Evolutionary conservation across 192 early-diverging fungal species (phyloP), one percentile per base, ranked within the genome.

Genomic region (Rhizophagus sp.): DNA sequence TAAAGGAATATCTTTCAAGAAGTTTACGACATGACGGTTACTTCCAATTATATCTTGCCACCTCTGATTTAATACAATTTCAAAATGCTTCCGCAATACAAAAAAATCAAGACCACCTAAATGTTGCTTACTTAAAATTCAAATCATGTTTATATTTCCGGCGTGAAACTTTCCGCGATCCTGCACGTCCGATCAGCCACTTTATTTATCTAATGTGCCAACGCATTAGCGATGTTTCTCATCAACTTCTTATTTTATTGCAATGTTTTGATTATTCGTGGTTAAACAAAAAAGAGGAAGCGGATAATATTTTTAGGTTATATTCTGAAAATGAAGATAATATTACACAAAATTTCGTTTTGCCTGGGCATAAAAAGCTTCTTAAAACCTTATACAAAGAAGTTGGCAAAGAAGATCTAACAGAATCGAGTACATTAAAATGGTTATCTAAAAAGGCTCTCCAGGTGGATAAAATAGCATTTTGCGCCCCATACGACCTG

Each of bases 171-270:
- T 73, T 73, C 12, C 71, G 44, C 44, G 71, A 73, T 33, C 71
- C 71, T 50, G 4, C 41, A 47, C 47, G 25, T 52, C 47, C 71
- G 3, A 73, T 73, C 5, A 73, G 24, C 12, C 71, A 73, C 57
- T 73, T 73, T 50, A 52, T 73, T 27, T 73, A 73, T 27, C 17
- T 73, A 50, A 73, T 73, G 71, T 73, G 71, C 5, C 71, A 73
- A 30, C 71, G 71, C 1, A 50, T 73, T 30, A 73, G 71, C 44
- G 71, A 73, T 11, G 71, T 73, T 25, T 73, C 71, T 50, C 71
- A 73, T 52, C 71, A 52, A 50, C 47, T 73, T 13, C 47, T 73
- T 22, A 7, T 30, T 27, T 25, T 73, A 3, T 30, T 73, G 5
- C 41, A 50, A 15, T 73, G 71, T 73, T 73, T 73, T 73, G 71